These are phyloP conservation scores for Daldinia sp. DNA, from an alignment of 2,329 filamentous ascomycete genomes.

Conservation along the genomic window DNA sequence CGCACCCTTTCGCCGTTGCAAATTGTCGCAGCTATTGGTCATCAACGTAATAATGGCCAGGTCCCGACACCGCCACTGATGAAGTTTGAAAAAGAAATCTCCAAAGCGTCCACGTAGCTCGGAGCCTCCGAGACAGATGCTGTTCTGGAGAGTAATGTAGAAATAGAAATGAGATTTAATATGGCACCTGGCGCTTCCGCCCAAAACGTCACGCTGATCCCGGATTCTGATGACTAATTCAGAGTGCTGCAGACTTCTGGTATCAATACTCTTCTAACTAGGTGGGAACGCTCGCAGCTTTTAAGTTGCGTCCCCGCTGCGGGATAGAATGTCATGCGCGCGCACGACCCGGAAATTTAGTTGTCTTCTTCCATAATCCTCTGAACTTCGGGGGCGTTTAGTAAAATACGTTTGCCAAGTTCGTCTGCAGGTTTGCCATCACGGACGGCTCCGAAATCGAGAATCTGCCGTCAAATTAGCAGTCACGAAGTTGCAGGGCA, in stretches of 20 bases:
- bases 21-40: background rate
- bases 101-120: too few relatives aligned
- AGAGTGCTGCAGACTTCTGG: background rate
- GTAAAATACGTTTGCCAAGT: conserved; percentile 79
- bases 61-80: background rate
- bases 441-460: conserved; percentile 94
- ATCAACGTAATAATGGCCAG: background rate
- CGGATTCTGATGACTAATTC: background rate
- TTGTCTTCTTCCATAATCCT: conserved; percentile 45
- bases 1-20: background rate
- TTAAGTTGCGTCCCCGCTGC: background rate
- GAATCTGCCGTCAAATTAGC: conserved; percentile 71
- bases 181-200: background rate
- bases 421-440: conserved; percentile 83
- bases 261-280: background rate
- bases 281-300: background rate
- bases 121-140: background rate
- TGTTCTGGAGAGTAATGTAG: background rate
- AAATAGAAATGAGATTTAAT: background rate
- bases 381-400: conserved; percentile 65
- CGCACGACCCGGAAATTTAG: background rate
- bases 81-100: too few relatives aligned
- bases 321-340: background rate
- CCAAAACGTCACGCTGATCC: background rate
- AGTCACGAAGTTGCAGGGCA: background rate